Percentiles rank a stretch among this genome's conserved stretches.
These are phyloP conservation scores for Parasitella parasitica DNA, from an alignment of 371 early-diverging fungal species.

Conservation along the genomic window DNA sequence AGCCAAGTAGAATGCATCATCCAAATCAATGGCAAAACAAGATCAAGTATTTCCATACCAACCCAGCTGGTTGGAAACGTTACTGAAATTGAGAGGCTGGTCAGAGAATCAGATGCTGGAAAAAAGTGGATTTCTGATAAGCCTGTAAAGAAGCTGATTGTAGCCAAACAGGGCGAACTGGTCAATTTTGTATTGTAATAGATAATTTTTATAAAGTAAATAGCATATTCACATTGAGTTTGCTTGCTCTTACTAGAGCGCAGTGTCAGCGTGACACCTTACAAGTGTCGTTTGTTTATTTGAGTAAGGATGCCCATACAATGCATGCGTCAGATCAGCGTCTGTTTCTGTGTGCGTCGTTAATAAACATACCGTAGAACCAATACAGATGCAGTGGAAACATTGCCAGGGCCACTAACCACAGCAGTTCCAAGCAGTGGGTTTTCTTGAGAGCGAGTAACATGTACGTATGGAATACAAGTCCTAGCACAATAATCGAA, in stretches of 20 bases:
- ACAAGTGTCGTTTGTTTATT: neutral
- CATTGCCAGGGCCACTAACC: conserved; percentile 20
- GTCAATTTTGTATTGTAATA: conserved; percentile 70
- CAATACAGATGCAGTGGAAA: conserved; percentile 47
- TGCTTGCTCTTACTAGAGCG: no score
- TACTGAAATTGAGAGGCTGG: conserved; percentile 44
- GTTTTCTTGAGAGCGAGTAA: conserved; percentile 20
- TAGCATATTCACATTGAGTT: neutral
- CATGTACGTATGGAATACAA: conserved; percentile 49
- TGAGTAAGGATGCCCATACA: conserved; percentile 5
- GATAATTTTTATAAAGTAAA: no score
- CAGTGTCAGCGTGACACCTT: neutral
- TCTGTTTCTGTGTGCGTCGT: neutral
- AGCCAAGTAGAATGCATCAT: conserved; percentile 56
- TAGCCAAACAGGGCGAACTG: conserved; percentile 73
- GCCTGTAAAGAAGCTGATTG: conserved; percentile 61
- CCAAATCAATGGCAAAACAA: conserved; percentile 80
- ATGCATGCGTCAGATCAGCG: neutral
- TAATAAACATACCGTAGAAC: conserved; percentile 39
- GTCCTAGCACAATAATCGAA: conserved; percentile 33
- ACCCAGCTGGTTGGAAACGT: conserved; percentile 31
- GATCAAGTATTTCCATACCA: conserved; percentile 66
- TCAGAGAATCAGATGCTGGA: conserved; percentile 50
- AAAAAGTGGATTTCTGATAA: conserved; percentile 59
- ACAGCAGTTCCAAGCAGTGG: conserved; percentile 19